A percentile compares a stretch with the other conserved stretches of the same genome.
phyloP scores from a whole-genome alignment of 2,329 filamentous ascomycete genomes.

The Cytospora piceae region DNA sequence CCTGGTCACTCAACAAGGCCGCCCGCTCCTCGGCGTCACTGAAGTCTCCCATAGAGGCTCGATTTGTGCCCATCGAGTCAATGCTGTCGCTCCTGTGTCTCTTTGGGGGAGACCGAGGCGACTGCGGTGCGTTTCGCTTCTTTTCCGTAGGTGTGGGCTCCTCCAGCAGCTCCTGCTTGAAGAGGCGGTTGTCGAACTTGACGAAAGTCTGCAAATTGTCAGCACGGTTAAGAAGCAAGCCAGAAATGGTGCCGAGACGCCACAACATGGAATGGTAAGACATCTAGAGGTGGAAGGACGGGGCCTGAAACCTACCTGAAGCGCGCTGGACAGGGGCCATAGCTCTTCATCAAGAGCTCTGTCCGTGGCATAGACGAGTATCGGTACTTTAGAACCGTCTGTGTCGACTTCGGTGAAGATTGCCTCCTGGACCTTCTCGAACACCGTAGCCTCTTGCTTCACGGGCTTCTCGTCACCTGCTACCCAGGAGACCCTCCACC shows the following conservation, averaged over 20 bases:
- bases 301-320: constrained; percentile 28
- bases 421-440: constrained; percentile 32
- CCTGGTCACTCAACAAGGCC: constrained; percentile 21
- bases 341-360: constrained; percentile 35
- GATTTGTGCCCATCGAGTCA: constrained; percentile 29
- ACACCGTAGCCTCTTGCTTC: constrained; percentile 32
- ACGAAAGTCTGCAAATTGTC: constrained; percentile 36
- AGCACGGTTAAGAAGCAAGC: not conserved
- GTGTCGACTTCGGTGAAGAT: constrained; percentile 31
- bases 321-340: constrained; percentile 35
- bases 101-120: constrained; percentile 23
- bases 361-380: constrained; percentile 40
- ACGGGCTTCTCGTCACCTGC: constrained; percentile 30
- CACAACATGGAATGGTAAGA: not conserved
- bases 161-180: constrained; percentile 40
- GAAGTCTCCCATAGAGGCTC: constrained; percentile 27
- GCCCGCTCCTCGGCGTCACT: constrained; percentile 27
- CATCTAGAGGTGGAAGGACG: not conserved
- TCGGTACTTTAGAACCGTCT: constrained; percentile 31
- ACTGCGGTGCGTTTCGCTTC: constrained; percentile 32
- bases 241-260: not conserved
- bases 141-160: constrained; percentile 35
- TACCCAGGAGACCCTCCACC: constrained; percentile 37
- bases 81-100: constrained; percentile 27
- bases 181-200: constrained; percentile 41